These are phyloP conservation scores for Grosmannia clavigera DNA, from an alignment of 2,329 filamentous ascomycete species.

Conservation along the genomic window DNA sequence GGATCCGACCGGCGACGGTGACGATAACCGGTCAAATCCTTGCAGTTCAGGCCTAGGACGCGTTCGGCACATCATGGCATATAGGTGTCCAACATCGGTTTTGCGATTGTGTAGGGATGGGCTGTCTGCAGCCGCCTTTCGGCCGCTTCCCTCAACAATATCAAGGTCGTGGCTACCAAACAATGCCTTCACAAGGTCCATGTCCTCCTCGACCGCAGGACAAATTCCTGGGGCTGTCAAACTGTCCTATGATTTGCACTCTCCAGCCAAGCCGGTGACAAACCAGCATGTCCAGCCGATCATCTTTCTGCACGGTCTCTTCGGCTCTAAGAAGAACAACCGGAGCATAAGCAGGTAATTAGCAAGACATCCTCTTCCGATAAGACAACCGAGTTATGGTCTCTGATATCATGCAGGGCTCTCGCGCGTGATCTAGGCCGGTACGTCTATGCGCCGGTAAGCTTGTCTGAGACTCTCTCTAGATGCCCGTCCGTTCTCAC, in stretches of 20 bases:
- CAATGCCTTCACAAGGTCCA: neutral
- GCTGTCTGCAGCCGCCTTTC: neutral
- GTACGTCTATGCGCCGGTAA: conserved; percentile 69
- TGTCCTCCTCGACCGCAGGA: neutral
- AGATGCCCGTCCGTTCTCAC: conserved; percentile 2
- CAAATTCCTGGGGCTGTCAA: conserved; percentile 13
- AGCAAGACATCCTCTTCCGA: neutral
- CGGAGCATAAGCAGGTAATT: conserved; percentile 85
- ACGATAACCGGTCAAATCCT: neutral
- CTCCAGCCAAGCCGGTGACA: conserved; percentile 34
- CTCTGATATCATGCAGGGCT: conserved; percentile 37
- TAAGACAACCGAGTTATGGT: neutral
- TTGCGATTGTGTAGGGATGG: neutral
- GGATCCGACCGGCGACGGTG: neutral
- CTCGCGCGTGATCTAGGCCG: conserved; percentile 70
- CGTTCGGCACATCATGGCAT: neutral
- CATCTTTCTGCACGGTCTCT: conserved; percentile 82
- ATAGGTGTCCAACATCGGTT: neutral
- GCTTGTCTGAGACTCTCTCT: conserved; percentile 15
- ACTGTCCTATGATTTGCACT: conserved; percentile 56
- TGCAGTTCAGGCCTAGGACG: neutral
- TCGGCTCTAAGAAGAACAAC: conserved; percentile 94
- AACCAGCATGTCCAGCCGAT: conserved; percentile 47
- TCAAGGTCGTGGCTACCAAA: neutral
- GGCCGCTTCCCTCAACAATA: neutral